Base-by-base conservation (phyloP, 805 yeast species). In the Pichia phayaonensis region DNA sequence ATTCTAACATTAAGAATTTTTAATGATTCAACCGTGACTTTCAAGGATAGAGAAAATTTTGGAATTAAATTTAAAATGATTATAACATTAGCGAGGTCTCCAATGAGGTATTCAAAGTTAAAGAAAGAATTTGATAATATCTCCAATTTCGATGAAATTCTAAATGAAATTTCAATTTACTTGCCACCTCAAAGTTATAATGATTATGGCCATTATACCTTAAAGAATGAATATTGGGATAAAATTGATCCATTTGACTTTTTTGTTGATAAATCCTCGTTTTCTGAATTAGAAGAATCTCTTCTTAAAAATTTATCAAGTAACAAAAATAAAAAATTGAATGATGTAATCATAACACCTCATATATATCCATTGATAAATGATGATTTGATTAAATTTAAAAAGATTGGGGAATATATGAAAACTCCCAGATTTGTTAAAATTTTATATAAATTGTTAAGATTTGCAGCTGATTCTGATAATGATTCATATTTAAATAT, bases 121-220 rank as follows among this genome's bases (percentile, higher is more conserved):
- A 64, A 71, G 24, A 64, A 70, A 34, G 34, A 43, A 16, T 56
- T 66, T 61, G 18, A 59, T 61, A 22, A 26, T 7, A 42, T 74
- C 69, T 27, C 72, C 56, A 24, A 59, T 72, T 73, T 80, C 51
- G 85, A 80, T 54, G 64, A 62, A 3, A 67, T 69, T 3, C 69
- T 94, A 48, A 68, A 72, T 36, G 86, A 86, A 57, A 70, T 82
- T 27, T 74, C 88, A 1, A 73, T 66, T 5, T 86, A 73, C 59
- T 74, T 74, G 29, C 79, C 87, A 8, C 94, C 95, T 4, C 72
- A 74, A 21, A 87, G 87, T 3, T 65, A 83, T 41, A 73, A 73
- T 38, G 92, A 84, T 59, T 75, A 79, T 53, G 95, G 95, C 22
- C 75, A 76, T 44, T 86, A 83, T 62, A 68, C 77, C 23, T 68